phyloP scores from a whole-genome alignment of 257 asterid species.

The Henckelia pumila region DNA sequence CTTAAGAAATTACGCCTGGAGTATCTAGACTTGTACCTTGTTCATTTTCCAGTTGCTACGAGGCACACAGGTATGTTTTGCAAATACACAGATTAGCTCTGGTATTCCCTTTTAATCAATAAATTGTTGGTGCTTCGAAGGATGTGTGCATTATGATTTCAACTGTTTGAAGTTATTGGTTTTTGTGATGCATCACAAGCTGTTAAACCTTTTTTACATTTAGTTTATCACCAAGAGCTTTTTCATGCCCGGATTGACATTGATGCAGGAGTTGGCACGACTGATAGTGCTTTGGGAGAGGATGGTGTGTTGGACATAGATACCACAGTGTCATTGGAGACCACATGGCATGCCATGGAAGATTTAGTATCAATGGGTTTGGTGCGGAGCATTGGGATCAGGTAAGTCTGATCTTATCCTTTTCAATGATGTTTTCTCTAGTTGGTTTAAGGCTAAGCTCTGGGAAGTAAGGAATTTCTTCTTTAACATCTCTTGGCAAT shows the following conservation, averaged over 20 bases:
- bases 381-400: constrained; percentile 66
- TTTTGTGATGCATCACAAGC: background rate
- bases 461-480: too few relatives aligned
- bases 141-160: background rate
- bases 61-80: constrained; percentile 51
- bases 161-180: background rate
- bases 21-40: constrained; percentile 61
- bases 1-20: constrained; percentile 51
- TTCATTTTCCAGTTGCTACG: constrained; percentile 70
- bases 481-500: background rate
- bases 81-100: background rate
- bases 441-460: background rate
- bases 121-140: background rate
- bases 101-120: background rate
- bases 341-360: constrained; percentile 73
- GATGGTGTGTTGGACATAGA: constrained; percentile 64
- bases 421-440: background rate
- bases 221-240: background rate
- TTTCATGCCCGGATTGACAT: background rate
- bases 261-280: constrained; percentile 50
- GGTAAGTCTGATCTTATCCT: constrained; percentile 26
- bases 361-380: constrained; percentile 53
- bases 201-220: background rate
- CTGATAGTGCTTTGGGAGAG: constrained; percentile 56
- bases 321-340: constrained; percentile 55